phyloP scores from a whole-genome alignment of 1,139 yeast genomes.

The Pichiaceae sp. region DNA sequence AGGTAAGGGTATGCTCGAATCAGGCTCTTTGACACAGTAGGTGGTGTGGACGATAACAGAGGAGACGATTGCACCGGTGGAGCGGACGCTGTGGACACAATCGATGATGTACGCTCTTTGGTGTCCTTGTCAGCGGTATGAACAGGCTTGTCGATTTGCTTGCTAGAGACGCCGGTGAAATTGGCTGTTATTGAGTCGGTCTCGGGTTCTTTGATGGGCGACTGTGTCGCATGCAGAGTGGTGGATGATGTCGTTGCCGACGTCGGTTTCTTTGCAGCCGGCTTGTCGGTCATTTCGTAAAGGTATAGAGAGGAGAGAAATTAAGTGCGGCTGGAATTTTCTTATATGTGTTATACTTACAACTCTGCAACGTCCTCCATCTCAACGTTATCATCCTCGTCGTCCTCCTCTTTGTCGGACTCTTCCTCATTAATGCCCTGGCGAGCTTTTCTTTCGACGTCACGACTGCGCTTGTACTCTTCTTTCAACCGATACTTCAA shows the following conservation, averaged over 20 bases:
- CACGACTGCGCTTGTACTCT: slow-evolving; percentile 77
- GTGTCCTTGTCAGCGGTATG: slow-evolving; percentile 6
- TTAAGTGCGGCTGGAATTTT: background rate
- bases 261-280: no score
- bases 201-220: slow-evolving; percentile 8
- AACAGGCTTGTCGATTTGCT: slow-evolving; percentile 3
- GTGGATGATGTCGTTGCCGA: no score
- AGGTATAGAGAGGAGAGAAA: background rate
- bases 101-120: slow-evolving; percentile 10
- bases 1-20: slow-evolving; percentile 79
- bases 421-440: slow-evolving; percentile 26
- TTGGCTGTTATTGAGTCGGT: slow-evolving; percentile 28
- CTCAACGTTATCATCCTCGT: slow-evolving; percentile 24
- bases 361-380: slow-evolving; percentile 25
- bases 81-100: background rate
- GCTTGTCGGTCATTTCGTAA: no score
- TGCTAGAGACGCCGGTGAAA: slow-evolving; percentile 28
- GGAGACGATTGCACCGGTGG: slow-evolving; percentile 46
- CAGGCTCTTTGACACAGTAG: slow-evolving; percentile 78
- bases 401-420: slow-evolving; percentile 24
- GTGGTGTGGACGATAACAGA: slow-evolving; percentile 74
- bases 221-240: no score
- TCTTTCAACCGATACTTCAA: slow-evolving; percentile 84
- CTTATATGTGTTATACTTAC: background rate
- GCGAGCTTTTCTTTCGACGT: slow-evolving; percentile 65